Percentiles rank a stretch among this genome's conserved stretches.
Evolutionary conservation across 2,329 filamentous ascomycete genomes (phyloP).

Genomic region (Alternaria brassicicola): DNA sequence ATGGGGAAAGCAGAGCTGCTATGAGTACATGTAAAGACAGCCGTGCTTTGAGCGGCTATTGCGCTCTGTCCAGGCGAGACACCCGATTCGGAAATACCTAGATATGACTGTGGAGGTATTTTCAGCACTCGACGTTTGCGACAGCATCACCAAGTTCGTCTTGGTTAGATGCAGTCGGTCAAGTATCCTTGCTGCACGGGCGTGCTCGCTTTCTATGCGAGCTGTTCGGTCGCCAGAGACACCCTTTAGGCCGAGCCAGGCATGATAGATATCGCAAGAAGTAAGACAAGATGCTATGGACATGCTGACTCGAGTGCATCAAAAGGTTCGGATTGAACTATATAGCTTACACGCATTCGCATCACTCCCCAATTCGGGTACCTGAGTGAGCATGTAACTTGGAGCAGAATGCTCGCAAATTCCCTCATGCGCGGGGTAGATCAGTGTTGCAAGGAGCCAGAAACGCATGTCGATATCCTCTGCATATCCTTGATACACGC

Average conservation of each 20-base stretch:
- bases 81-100: not conserved
- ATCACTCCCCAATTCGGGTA: slow-evolving; percentile 1
- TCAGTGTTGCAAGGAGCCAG: not conserved
- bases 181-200: not conserved
- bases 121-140: not conserved
- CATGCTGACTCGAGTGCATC: not conserved
- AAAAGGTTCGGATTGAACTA: not conserved
- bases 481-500: not conserved
- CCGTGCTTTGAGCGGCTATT: not conserved
- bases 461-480: not conserved
- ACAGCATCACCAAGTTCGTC: not conserved
- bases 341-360: not conserved
- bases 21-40: not conserved
- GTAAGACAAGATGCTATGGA: not conserved
- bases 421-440: slow-evolving; percentile 25
- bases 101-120: not conserved
- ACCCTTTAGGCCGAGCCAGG: not conserved
- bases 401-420: slow-evolving; percentile 27
- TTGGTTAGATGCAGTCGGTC: not conserved
- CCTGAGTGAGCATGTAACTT: slow-evolving; percentile 12
- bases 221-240: not conserved
- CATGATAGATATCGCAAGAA: not conserved
- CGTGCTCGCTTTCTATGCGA: not conserved
- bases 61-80: not conserved
- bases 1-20: no score